These are phyloP conservation scores for Avicennia marina DNA, from an alignment of 257 asterid genomes.

Conservation along the genomic window DNA sequence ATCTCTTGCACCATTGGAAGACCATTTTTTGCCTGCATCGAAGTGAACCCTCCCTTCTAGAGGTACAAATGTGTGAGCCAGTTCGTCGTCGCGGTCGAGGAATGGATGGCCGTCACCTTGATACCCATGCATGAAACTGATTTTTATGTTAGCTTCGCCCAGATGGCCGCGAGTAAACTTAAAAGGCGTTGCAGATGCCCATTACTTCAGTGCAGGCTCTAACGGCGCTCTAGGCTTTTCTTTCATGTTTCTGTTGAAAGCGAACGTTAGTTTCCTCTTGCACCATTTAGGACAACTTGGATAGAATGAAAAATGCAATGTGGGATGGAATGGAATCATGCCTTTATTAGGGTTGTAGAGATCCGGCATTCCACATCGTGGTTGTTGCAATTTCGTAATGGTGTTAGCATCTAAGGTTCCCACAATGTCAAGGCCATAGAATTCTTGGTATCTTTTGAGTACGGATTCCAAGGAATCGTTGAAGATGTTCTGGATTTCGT, in stretches of 20 bases:
- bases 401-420: conserved; percentile 10
- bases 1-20: background rate
- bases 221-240: background rate
- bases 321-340: background rate
- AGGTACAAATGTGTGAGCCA: conserved; percentile 23
- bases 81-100: background rate
- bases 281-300: conserved; percentile 7
- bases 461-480: background rate
- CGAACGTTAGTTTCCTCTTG: conserved; percentile 12
- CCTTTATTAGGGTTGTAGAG: background rate
- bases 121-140: conserved; percentile 13
- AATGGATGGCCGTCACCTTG: conserved; percentile 19
- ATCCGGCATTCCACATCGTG: conserved; percentile 20
- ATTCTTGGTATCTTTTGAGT: conserved; percentile 8
- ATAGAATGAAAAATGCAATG: conserved; percentile 4
- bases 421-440: background rate
- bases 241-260: background rate
- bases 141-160: background rate
- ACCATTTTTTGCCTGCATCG: conserved; percentile 9
- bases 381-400: background rate
- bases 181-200: conserved; percentile 8
- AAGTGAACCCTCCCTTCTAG: conserved; percentile 26
- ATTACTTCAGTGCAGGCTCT: conserved; percentile 8
- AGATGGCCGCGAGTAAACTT: background rate
- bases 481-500: background rate